phyloP scores from a whole-genome alignment of 2,329 filamentous ascomycete genomes.

The Cladosporium cucumerinum region DNA sequence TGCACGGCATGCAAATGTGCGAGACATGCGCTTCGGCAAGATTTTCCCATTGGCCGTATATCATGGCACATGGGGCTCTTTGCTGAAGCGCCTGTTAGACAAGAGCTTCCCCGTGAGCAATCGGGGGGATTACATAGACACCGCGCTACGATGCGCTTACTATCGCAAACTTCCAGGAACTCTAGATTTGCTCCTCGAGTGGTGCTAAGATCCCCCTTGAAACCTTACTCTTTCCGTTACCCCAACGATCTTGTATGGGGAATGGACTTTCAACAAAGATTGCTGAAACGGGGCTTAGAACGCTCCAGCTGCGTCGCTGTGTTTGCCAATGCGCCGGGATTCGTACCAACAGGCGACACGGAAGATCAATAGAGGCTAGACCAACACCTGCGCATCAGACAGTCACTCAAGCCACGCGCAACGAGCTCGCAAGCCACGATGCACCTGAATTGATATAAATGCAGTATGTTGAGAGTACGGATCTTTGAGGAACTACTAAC shows the following conservation, averaged over 20 bases:
- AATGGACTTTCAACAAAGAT: too few species aligned
- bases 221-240: too few species aligned
- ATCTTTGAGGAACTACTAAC: too few species aligned
- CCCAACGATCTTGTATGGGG: too few species aligned
- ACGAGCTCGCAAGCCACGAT: not conserved
- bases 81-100: not conserved
- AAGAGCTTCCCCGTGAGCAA: not conserved
- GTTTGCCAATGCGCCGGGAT: not conserved
- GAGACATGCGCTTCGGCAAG: not conserved
- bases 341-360: not conserved
- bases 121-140: not conserved
- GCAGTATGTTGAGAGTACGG: too few species aligned
- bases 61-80: not conserved
- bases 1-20: not conserved
- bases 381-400: not conserved
- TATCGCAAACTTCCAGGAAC: not conserved
- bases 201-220: not conserved
- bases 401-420: not conserved
- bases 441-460: too few species aligned
- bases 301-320: too few species aligned
- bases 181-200: not conserved
- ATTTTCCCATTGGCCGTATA: not conserved
- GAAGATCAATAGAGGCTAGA: not conserved
- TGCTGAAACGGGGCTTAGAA: too few species aligned
- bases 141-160: not conserved